A percentile compares a stretch with the other conserved stretches of the same genome.
phyloP scores from a whole-genome alignment of 2,329 filamentous ascomycete genomes.

The Colletotrichum lini region DNA sequence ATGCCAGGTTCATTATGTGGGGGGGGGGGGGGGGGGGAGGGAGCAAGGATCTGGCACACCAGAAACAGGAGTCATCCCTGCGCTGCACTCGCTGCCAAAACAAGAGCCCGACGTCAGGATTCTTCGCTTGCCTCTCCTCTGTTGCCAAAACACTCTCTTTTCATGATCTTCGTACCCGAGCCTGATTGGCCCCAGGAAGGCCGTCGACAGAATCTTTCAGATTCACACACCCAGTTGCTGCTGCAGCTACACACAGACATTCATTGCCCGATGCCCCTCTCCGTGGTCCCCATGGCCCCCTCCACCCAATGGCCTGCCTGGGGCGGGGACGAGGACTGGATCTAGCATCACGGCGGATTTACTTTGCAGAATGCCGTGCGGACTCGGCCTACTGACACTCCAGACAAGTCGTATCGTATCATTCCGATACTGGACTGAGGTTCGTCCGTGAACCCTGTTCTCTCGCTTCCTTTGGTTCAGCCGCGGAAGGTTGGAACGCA shows the following conservation, averaged over 20 bases:
- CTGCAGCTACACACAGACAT: constrained; percentile 14
- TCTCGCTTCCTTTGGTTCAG: constrained; percentile 20
- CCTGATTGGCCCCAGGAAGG: constrained; percentile 45
- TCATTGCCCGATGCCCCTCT: constrained; percentile 39
- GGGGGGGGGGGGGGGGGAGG: constrained; percentile 39
- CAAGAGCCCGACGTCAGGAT: constrained; percentile 48
- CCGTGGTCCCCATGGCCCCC: constrained; percentile 36
- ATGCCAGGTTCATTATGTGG: constrained; percentile 45
- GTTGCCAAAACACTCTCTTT: constrained; percentile 50
- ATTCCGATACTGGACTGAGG: constrained; percentile 43
- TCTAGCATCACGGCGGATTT: constrained; percentile 47
- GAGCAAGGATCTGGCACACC: constrained; percentile 46
- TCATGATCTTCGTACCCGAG: constrained; percentile 49
- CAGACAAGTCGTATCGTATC: constrained; percentile 44
- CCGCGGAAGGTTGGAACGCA: constrained; percentile 33
- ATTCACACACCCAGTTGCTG: constrained; percentile 39
- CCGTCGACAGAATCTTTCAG: constrained; percentile 44
- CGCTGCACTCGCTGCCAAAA: constrained; percentile 45
- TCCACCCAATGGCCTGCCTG: constrained; percentile 25
- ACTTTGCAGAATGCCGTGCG: constrained; percentile 47
- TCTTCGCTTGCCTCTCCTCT: constrained; percentile 44
- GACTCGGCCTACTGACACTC: constrained; percentile 43
- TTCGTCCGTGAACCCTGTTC: constrained; percentile 45
- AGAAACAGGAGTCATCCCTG: constrained; percentile 45
- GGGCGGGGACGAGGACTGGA: constrained; percentile 40